phyloP scores from a whole-genome alignment of 2,329 filamentous ascomycete genomes.

The Xylariaceae sp. region DNA sequence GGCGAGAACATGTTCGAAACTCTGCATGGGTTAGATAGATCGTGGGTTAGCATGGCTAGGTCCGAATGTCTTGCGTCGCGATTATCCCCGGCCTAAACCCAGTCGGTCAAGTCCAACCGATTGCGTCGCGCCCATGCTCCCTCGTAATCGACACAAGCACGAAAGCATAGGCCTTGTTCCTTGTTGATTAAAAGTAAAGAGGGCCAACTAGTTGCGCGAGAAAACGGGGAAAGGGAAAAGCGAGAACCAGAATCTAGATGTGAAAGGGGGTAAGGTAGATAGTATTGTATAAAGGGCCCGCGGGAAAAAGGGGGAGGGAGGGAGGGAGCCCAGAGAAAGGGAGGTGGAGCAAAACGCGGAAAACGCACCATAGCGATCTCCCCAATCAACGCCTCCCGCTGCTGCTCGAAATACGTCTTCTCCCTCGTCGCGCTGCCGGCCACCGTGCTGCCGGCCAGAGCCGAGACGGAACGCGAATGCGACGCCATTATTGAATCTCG shows the following conservation, averaged over 20 bases:
- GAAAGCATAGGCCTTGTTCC: neutral
- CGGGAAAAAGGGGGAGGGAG: neutral
- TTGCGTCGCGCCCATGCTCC: neutral
- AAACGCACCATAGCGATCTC: slow-evolving; percentile 64
- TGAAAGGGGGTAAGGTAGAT: no score
- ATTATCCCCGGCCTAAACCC: neutral
- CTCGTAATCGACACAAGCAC: neutral
- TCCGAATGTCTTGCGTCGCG: neutral
- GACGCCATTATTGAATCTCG: slow-evolving; percentile 9
- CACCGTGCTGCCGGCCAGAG: slow-evolving; percentile 13
- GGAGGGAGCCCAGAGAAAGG: neutral
- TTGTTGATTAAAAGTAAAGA: neutral
- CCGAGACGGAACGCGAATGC: slow-evolving; percentile 24
- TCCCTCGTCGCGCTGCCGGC: slow-evolving; percentile 32
- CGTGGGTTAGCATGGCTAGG: neutral
- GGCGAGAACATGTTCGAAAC: slow-evolving; percentile 83
- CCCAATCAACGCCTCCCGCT: slow-evolving; percentile 63
- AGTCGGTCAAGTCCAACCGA: no score
- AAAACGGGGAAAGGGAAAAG: neutral
- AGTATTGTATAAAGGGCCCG: no score
- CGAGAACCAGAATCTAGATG: neutral
- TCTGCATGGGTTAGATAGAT: slow-evolving; percentile 36
- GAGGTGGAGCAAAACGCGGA: neutral
- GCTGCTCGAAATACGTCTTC: slow-evolving; percentile 68
- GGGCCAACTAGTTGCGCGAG: no score